Evolutionary conservation across 768 basidiomycete species (phyloP), one percentile per base, ranked within the genome.

Genomic region (Psilocybe azurescens): DNA sequence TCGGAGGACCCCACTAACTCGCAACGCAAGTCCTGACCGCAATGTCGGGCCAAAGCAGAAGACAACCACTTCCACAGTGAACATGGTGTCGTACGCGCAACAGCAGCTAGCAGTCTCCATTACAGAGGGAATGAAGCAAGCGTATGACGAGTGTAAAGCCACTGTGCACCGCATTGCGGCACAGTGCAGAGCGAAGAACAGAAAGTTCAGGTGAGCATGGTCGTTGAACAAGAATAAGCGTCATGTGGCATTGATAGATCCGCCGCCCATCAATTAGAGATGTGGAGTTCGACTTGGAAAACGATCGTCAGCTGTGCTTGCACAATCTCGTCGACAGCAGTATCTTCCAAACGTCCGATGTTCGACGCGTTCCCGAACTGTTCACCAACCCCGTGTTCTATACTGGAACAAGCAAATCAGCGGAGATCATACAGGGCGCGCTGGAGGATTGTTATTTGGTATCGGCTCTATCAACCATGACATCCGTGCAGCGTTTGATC

Each of bases 211-310:
- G 84, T 85, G 59, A 20, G 77, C 47, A 33, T 9, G 39, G 38
- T 39, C 49, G 16, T 53, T 41, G 16, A 5, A 38, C 20, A 16
- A 38, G 46, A n/a, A n/a, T 29, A 8, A 2, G 48, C 7, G 28
- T 24, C 24, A 24, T 24, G 24, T 24, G 20, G 18, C 33, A 51
- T 58, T n/a, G 38, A n/a, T 32, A 13, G 16, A 44, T 56, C 13
- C 53, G 30, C 24, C 33, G 11, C 10, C 10, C 14, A 32, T 53
- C 5, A 4, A n/a, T 20, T 24, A 67, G 86, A 66, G 86, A 87
- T 70, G 73, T 83, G 28, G 85, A 85, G 64, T 87, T 86, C 59
- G 86, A 87, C 65, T 72, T 87, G n/a, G 84, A 84, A 67, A 83
- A 83, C 53, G 84, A 86, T 69, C 66, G 72, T 50, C 70, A 80